Percentiles rank a stretch among this genome's conserved stretches.
phyloP scores from a whole-genome alignment of 2,329 filamentous ascomycete genomes.

The Lanzia echinophila region DNA sequence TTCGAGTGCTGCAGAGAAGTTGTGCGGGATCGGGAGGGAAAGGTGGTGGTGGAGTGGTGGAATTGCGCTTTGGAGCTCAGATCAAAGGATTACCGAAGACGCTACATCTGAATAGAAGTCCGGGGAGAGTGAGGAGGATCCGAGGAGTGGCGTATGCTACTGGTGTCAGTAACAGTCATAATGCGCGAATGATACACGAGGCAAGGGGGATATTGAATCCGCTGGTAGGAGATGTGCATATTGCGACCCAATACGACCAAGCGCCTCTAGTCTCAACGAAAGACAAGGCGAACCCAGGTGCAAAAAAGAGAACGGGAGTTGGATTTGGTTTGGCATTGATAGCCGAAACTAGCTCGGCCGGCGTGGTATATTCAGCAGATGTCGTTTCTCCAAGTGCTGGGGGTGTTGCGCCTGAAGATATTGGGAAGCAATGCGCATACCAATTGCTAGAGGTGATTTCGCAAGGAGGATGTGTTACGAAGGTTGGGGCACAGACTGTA shows the following conservation, averaged over 20 bases:
- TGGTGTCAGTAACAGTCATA: slow-evolving; percentile 87
- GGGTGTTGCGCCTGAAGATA: slow-evolving; percentile 80
- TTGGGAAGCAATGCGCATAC: slow-evolving; percentile 81
- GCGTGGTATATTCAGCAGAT: slow-evolving; percentile 84
- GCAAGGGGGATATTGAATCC: slow-evolving; percentile 82
- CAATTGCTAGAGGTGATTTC: slow-evolving; percentile 80
- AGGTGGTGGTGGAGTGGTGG: slow-evolving; percentile 86
- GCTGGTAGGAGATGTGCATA: slow-evolving; percentile 81
- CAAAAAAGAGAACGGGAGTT: slow-evolving; percentile 67
- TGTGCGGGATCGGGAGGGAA: slow-evolving; percentile 68
- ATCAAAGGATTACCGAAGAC: slow-evolving; percentile 82
- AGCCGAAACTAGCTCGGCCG: slow-evolving; percentile 77
- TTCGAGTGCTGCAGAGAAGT: slow-evolving; percentile 73
- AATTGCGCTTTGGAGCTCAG: slow-evolving; percentile 88
- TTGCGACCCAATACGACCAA: slow-evolving; percentile 73
- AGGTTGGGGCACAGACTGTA: slow-evolving; percentile 64
- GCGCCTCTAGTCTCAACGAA: slow-evolving; percentile 49
- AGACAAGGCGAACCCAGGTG: slow-evolving; percentile 48
- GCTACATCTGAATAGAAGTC: slow-evolving; percentile 73
- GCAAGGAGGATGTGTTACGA: slow-evolving; percentile 74
- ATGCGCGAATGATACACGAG: slow-evolving; percentile 88
- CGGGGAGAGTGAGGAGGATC: slow-evolving; percentile 80
- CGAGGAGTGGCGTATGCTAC: slow-evolving; percentile 90
- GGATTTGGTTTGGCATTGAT: slow-evolving; percentile 89
- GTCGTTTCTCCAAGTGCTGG: slow-evolving; percentile 67